phyloP scores from a whole-genome alignment of 768 basidiomycete genomes.

The Xerocomus brunneocitrinus region DNA sequence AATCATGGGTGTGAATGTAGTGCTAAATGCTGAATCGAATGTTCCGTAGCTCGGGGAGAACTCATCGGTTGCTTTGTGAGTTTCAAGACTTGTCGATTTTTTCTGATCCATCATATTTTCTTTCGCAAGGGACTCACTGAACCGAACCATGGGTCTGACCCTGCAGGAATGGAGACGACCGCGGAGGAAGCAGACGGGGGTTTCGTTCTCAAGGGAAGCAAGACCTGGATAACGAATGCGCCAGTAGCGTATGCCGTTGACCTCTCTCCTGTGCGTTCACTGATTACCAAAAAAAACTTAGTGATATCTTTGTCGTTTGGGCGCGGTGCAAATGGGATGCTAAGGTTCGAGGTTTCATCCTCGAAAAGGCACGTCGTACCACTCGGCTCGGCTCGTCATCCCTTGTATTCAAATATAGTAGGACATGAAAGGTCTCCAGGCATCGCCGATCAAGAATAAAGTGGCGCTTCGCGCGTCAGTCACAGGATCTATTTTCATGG shows the following conservation, averaged over 20 bases:
- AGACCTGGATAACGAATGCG: slow-evolving; percentile 97
- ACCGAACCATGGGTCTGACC: slow-evolving; percentile 96
- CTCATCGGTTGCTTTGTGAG: slow-evolving; percentile 89
- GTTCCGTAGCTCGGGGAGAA: slow-evolving; percentile 67
- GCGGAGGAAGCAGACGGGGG: slow-evolving; percentile 84
- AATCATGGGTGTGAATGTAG: slow-evolving; percentile 11
- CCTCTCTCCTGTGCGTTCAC: slow-evolving; percentile 1
- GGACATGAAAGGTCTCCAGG: slow-evolving; percentile 77
- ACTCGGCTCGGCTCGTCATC: not conserved
- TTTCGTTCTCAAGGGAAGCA: slow-evolving; percentile 83
- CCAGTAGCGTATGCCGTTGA: slow-evolving; percentile 68
- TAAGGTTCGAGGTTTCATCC: slow-evolving; percentile 83
- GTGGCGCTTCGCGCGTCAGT: slow-evolving; percentile 81
- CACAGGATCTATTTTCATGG: slow-evolving; percentile 90
- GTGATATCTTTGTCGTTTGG: slow-evolving; percentile 91
- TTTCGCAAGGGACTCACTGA: slow-evolving; percentile 80
- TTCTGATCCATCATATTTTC: not conserved
- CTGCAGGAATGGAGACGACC: slow-evolving; percentile 94
- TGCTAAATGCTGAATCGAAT: slow-evolving; percentile 3
- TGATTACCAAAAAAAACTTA: slow-evolving; percentile 26
- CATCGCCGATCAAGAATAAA: slow-evolving; percentile 91
- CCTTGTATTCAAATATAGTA: slow-evolving; percentile 26
- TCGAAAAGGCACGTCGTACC: slow-evolving; percentile 66
- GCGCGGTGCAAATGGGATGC: slow-evolving; percentile 93
- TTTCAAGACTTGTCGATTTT: slow-evolving; percentile 13